These are phyloP conservation scores for Coemansia sp. DNA, from an alignment of 192 early-diverging fungal species.

Conservation along the genomic window DNA sequence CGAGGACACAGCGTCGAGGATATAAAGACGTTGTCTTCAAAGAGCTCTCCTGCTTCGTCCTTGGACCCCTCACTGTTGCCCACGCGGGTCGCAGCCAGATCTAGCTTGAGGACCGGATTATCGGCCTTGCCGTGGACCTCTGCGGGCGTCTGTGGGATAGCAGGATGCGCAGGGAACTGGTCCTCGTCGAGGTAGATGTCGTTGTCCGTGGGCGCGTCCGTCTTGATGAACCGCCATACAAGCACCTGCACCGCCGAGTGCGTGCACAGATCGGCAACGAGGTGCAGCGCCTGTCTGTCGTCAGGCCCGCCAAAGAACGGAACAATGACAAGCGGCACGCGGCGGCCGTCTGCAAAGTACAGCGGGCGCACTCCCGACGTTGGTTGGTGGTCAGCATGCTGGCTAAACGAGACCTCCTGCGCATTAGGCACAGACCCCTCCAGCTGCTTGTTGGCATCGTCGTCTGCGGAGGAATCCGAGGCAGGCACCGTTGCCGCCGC, in stretches of 20 bases:
- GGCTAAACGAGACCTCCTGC: background rate
- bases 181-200: conserved; percentile 25
- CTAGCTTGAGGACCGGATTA: conserved; percentile 1
- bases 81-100: conserved; percentile 14
- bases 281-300: conserved; percentile 63
- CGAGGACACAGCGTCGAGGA: conserved; percentile 14
- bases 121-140: conserved; percentile 6
- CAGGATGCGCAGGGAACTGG: conserved; percentile 23
- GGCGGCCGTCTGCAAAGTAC: conserved; percentile 39
- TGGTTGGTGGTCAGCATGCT: conserved; percentile 1
- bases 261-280: conserved; percentile 53
- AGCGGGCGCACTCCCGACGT: conserved; percentile 1
- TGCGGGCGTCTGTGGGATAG: conserved; percentile 18
- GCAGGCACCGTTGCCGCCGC: background rate
- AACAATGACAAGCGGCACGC: conserved; percentile 62
- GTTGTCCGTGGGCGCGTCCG: conserved; percentile 3
- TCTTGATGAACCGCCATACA: conserved; percentile 51
- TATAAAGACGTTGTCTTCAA: conserved; percentile 31
- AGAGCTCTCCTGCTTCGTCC: conserved; percentile 24
- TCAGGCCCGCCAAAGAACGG: conserved; percentile 72
- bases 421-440: background rate
- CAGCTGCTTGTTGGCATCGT: background rate
- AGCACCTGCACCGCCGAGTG: conserved; percentile 54
- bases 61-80: conserved; percentile 3
- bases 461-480: background rate